A percentile compares a stretch with the other conserved stretches of the same genome.
Evolutionary conservation across 768 basidiomycete genomes (phyloP).

Genomic region (Boletus sp.): DNA sequence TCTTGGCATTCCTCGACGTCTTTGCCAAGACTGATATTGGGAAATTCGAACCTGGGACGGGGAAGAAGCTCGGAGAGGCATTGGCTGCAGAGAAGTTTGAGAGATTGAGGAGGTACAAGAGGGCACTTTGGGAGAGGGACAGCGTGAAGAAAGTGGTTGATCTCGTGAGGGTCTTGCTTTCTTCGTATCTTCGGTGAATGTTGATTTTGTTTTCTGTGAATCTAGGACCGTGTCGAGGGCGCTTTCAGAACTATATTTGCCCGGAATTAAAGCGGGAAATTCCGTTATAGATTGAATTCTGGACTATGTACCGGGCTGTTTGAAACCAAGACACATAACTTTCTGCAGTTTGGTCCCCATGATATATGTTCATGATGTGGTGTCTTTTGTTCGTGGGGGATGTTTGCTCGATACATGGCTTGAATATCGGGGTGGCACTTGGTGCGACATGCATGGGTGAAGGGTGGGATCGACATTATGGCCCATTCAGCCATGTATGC

Average conservation of each 20-base stretch:
- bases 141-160: constrained; percentile 11
- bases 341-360: too few relatives aligned
- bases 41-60: constrained; percentile 44
- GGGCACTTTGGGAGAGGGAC: constrained; percentile 44
- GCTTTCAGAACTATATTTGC: neutral
- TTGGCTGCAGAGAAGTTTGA: constrained; percentile 45
- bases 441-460: too few relatives aligned
- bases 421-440: too few relatives aligned
- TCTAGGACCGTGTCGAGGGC: neutral
- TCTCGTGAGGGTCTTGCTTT: neutral
- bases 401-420: too few relatives aligned
- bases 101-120: constrained; percentile 47
- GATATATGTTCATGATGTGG: too few relatives aligned
- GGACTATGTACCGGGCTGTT: too few relatives aligned
- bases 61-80: constrained; percentile 39
- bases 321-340: too few relatives aligned
- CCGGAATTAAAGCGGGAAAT: neutral
- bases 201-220: neutral
- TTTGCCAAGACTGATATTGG: constrained; percentile 48
- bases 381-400: too few relatives aligned
- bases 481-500: too few relatives aligned
- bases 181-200: neutral
- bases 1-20: constrained; percentile 49
- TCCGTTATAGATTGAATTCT: too few relatives aligned
- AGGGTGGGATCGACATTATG: too few relatives aligned